Evolutionary conservation across 2,329 filamentous ascomycete species (phyloP).

Genomic region (Pseudogymnoascus sp.): DNA sequence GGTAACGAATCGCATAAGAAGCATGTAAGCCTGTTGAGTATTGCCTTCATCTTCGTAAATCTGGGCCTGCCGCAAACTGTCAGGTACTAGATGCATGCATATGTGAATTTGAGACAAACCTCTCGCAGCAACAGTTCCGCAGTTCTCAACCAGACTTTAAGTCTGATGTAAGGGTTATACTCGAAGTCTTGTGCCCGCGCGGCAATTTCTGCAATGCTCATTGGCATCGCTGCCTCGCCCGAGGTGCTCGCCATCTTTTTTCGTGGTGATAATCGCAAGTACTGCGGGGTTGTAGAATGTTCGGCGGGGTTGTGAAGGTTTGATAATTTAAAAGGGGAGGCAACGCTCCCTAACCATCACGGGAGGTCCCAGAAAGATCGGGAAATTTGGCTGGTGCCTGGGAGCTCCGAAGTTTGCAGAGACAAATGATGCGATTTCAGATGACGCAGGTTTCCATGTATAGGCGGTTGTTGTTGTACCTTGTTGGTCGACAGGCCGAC

Average conservation of each 20-base stretch:
- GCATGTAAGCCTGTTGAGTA: slow-evolving; percentile 77
- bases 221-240: slow-evolving; percentile 36
- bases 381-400: not conserved
- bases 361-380: not conserved
- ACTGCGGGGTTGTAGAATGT: not conserved
- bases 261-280: not conserved
- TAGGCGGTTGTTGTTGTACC: not conserved
- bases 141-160: slow-evolving; percentile 75
- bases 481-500: slow-evolving; percentile 6
- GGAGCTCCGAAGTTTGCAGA: not conserved
- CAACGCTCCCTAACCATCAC: not conserved
- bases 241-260: slow-evolving; percentile 24
- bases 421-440: slow-evolving; percentile 1
- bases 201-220: slow-evolving; percentile 70
- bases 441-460: not conserved
- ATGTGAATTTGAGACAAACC: slow-evolving; percentile 19
- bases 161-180: slow-evolving; percentile 66
- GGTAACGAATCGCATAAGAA: slow-evolving; percentile 81
- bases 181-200: slow-evolving; percentile 69
- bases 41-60: slow-evolving; percentile 83
- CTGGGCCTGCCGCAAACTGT: slow-evolving; percentile 49
- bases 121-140: slow-evolving; percentile 73
- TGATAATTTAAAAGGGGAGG: not conserved
- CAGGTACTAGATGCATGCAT: slow-evolving; percentile 13
- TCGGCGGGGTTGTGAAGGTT: not conserved